These are phyloP conservation scores for Thyridium curvatum DNA, from an alignment of 2,329 filamentous ascomycete genomes.

Conservation along the genomic window DNA sequence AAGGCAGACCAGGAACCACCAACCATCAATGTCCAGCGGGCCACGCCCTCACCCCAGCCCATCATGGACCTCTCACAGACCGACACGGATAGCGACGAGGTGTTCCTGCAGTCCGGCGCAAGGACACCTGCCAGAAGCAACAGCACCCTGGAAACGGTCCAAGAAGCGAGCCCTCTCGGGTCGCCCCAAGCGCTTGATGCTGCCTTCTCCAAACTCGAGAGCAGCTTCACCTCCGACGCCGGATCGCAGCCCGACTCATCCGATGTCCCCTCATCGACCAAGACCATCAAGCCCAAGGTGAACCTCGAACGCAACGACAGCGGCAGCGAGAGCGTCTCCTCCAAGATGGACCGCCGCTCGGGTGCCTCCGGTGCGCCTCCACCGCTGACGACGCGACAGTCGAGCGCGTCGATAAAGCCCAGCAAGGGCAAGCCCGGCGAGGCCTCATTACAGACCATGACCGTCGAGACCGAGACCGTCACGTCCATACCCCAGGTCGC, in stretches of 20 bases:
- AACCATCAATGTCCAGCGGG: constrained; percentile 45
- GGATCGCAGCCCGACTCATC: constrained; percentile 32
- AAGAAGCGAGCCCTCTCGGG: constrained; percentile 76
- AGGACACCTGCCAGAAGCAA: constrained; percentile 54
- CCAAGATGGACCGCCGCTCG: constrained; percentile 34
- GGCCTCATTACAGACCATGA: constrained; percentile 84
- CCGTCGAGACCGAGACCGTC: constrained; percentile 94
- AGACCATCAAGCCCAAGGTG: constrained; percentile 39
- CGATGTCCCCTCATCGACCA: constrained; percentile 26
- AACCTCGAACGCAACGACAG: constrained; percentile 46
- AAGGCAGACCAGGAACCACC: constrained; percentile 45
- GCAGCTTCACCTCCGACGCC: constrained; percentile 37
- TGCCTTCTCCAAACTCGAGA: constrained; percentile 43
- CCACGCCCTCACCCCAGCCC: constrained; percentile 39
- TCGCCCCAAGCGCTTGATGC: constrained; percentile 43
- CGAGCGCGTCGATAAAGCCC: constrained; percentile 60
- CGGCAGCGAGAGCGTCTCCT: constrained; percentile 61
- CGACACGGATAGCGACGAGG: constrained; percentile 43
- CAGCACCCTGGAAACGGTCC: constrained; percentile 77
- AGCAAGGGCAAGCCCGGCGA: constrained; percentile 65
- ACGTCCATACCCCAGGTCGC: constrained; percentile 81
- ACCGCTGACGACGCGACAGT: constrained; percentile 55
- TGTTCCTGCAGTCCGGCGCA: constrained; percentile 43
- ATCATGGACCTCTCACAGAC: constrained; percentile 28
- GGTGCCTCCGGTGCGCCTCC: constrained; percentile 40